Base-by-base conservation (phyloP, 1,284 basidiomycete species). In the Takashimella koratensis region DNA sequence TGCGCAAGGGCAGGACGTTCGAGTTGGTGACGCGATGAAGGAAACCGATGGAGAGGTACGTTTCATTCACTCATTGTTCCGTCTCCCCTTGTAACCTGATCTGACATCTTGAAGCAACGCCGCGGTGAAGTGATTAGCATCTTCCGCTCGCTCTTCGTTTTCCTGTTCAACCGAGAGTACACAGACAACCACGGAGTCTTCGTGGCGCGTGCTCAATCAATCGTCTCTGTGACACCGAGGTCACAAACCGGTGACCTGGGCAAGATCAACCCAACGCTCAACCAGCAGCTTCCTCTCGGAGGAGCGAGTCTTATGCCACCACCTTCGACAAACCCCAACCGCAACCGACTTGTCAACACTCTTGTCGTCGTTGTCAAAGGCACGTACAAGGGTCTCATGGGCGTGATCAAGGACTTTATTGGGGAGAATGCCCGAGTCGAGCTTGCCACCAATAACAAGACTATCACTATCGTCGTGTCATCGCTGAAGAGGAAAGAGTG, bases 391-490 rank as follows among this genome's bases (percentile, higher is more conserved):
- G 91, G 93, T 8, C 87, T 94, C 64, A 80, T 87, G 47, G 96
- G 96, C 5, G 85, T 86, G 11, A 89, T 98, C 80, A 98, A 95
- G 75, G 96, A 98, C 69, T 90, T 92, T 12, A 95, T 93, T 53
- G 95, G 93, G 12, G 81, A 82, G 45, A 80, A 86, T 59, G 90
- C 88, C 1, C 84, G 96, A 49, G 93, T 99, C 12, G 96, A 98
- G 76, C 79, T 99, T 21, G 84, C 88, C 59, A 90, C 92, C 1
- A 86, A 87, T 49, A 93, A 93, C 75, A 95, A 93, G 77, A 82
- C 93, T 22, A 85, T 98, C 59, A 87, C 87, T 8, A 85, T 98
- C 56, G 86, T 87, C 46, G 87, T 93, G 66, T 82, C 83, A 27
- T 89, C 87, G 70, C 77, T 98, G 25, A 83, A 84, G 60, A 82